Evolutionary conservation across 2,329 filamentous ascomycete genomes (phyloP).

Genomic region (Colletotrichum liriopes): DNA sequence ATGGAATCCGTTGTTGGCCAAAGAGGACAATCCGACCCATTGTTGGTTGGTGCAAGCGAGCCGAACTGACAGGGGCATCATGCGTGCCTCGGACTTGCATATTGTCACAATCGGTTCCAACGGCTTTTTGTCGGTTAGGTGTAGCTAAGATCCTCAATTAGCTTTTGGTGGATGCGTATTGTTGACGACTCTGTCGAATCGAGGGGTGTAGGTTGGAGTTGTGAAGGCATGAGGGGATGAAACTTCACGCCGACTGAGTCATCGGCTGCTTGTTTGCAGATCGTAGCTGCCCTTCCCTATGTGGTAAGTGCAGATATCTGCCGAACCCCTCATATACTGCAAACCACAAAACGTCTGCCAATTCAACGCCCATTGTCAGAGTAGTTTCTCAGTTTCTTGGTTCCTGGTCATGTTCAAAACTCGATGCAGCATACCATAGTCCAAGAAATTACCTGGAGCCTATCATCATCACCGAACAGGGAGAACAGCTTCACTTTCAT

Average conservation of each 20-base stretch:
- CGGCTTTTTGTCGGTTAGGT: not conserved
- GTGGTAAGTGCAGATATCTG: not conserved
- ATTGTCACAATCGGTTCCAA: not conserved
- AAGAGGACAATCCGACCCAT: not conserved
- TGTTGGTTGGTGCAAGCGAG: not conserved
- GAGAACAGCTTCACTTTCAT: not conserved
- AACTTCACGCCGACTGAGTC: slow-evolving; percentile 24
- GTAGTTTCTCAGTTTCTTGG: not conserved
- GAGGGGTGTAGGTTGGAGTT: not conserved
- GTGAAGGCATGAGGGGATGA: not conserved
- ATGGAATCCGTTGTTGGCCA: not conserved
- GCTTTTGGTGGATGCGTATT: not conserved
- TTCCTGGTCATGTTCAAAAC: not conserved
- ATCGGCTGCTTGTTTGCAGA: slow-evolving; percentile 3
- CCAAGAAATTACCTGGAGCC: not conserved
- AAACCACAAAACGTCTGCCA: not conserved
- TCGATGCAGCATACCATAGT: not conserved
- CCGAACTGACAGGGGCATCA: not conserved
- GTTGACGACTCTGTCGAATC: not conserved
- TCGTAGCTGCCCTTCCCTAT: not conserved
- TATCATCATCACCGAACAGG: not conserved
- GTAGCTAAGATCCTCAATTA: not conserved
- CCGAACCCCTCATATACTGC: not conserved
- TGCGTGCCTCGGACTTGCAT: not conserved
- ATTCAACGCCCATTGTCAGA: not conserved